Percentiles rank a stretch among this genome's conserved stretches.
Evolutionary conservation across 2,329 filamentous ascomycete species (phyloP).

Genomic region (Colletotrichum eremochloae): DNA sequence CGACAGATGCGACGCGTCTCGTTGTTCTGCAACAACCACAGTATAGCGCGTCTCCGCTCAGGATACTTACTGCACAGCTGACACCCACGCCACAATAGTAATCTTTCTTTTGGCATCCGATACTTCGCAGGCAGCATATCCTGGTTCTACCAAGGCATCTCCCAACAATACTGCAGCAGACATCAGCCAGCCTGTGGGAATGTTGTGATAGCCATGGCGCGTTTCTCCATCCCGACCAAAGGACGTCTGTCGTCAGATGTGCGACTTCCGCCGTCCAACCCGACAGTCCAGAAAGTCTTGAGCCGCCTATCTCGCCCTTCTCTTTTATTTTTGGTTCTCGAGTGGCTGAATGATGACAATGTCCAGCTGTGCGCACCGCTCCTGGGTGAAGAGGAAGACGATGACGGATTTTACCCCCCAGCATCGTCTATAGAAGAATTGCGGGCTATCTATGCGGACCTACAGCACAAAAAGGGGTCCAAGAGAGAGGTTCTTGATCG

Average conservation of each 20-base stretch:
- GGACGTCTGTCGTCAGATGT: constrained; percentile 79
- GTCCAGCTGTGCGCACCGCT: constrained; percentile 70
- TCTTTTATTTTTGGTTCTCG: constrained; percentile 78
- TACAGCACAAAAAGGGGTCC: constrained; percentile 71
- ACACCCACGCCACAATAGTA: not conserved
- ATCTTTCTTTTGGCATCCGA: not conserved
- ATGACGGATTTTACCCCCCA: constrained; percentile 77
- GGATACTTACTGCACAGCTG: not conserved
- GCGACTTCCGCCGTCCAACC: constrained; percentile 75
- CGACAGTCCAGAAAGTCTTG: constrained; percentile 75
- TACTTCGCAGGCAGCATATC: not conserved
- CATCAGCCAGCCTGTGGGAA: not conserved
- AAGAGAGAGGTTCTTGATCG: constrained; percentile 74
- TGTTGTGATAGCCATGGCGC: constrained; percentile 57
- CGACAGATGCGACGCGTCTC: constrained; percentile 32
- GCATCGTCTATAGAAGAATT: constrained; percentile 75
- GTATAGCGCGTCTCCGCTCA: constrained; percentile 20
- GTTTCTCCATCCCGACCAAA: constrained; percentile 77
- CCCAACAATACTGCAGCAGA: not conserved
- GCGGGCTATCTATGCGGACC: constrained; percentile 72
- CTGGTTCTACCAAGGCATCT: not conserved
- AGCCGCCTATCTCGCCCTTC: constrained; percentile 78
- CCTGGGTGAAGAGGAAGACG: constrained; percentile 66
- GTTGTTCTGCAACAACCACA: not conserved
- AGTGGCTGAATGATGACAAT: constrained; percentile 81